These are phyloP conservation scores for Rhizomucor pusillus DNA, from an alignment of 371 early-diverging fungal species.

Conservation along the genomic window DNA sequence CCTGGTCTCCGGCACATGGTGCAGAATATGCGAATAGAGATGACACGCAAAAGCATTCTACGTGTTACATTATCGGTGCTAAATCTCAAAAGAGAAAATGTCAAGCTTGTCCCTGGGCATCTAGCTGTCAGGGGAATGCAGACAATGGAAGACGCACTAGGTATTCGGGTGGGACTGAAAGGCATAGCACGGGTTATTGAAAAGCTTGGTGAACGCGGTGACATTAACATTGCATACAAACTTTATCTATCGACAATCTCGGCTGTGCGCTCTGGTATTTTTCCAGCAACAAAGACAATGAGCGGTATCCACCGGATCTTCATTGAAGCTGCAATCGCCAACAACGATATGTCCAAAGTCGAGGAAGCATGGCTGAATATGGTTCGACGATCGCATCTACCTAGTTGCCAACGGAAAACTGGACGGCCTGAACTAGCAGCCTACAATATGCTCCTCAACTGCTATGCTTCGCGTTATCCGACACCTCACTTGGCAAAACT, in stretches of 20 bases:
- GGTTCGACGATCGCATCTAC: constrained; percentile 11
- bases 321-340: constrained; percentile 32
- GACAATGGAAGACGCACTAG: constrained; percentile 23
- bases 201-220: constrained; percentile 30
- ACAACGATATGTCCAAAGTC: constrained; percentile 21
- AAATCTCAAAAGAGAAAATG: constrained; percentile 9
- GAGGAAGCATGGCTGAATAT: constrained; percentile 35
- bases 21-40: constrained; percentile 10
- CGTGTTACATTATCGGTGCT: constrained; percentile 22
- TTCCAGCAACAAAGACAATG: constrained; percentile 27
- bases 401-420: constrained; percentile 1
- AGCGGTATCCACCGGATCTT: no score
- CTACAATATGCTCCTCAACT: constrained; percentile 74
- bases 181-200: constrained; percentile 24
- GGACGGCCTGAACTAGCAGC: constrained; percentile 56
- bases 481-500: constrained; percentile 24
- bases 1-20: constrained; percentile 4
- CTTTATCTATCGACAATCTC: constrained; percentile 29
- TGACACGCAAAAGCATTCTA: constrained; percentile 21
- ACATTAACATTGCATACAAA: constrained; percentile 18
- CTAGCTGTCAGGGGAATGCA: constrained; percentile 10
- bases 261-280: constrained; percentile 7
- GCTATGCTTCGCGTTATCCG: constrained; percentile 56
- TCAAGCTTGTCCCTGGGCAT: constrained; percentile 5
- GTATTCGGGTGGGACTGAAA: constrained; percentile 17